Evolutionary conservation across 805 yeast genomes (phyloP).

Genomic region (Lipomyces anomalus): DNA sequence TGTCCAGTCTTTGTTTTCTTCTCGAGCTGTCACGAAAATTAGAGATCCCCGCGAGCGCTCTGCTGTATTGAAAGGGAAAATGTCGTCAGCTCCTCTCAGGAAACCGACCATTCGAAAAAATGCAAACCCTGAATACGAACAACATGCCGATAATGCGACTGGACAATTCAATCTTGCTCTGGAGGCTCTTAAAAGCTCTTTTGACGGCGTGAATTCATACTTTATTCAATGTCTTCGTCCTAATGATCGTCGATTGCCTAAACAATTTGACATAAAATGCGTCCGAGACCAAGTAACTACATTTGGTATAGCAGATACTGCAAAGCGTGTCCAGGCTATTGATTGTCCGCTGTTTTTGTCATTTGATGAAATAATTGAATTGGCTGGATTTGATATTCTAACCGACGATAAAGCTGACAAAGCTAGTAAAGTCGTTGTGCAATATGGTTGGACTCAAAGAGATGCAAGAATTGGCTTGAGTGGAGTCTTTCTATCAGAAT

Average conservation of each 20-base stretch:
- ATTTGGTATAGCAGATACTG: conserved; percentile 38
- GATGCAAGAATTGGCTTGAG: conserved; percentile 38
- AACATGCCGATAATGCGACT: conserved; percentile 25
- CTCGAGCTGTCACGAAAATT: conserved; percentile 35
- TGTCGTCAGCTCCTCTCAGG: conserved; percentile 38
- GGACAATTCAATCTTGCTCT: conserved; percentile 35
- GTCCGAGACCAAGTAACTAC: conserved; percentile 40
- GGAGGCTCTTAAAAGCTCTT: conserved; percentile 35
- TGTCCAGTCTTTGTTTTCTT: conserved; percentile 31
- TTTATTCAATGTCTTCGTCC: conserved; percentile 40
- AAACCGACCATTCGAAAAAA: conserved; percentile 34
- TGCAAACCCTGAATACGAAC: conserved; percentile 9
- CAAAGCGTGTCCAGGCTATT: conserved; percentile 35
- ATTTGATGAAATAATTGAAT: conserved; percentile 34
- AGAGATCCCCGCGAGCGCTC: conserved; percentile 30
- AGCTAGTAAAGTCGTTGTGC: conserved; percentile 28
- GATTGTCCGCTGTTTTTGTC: conserved; percentile 38
- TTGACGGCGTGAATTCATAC: conserved; percentile 38
- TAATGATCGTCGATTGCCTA: conserved; percentile 36
- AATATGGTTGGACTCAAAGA: conserved; percentile 34
- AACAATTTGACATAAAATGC: conserved; percentile 40
- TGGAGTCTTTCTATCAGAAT: conserved; percentile 38
- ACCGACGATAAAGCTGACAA: conserved; percentile 15
- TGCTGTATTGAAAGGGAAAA: conserved; percentile 36
- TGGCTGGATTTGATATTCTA: conserved; percentile 27